phyloP scores from a whole-genome alignment of 257 asterid genomes.

The Solanum etuberosum region DNA sequence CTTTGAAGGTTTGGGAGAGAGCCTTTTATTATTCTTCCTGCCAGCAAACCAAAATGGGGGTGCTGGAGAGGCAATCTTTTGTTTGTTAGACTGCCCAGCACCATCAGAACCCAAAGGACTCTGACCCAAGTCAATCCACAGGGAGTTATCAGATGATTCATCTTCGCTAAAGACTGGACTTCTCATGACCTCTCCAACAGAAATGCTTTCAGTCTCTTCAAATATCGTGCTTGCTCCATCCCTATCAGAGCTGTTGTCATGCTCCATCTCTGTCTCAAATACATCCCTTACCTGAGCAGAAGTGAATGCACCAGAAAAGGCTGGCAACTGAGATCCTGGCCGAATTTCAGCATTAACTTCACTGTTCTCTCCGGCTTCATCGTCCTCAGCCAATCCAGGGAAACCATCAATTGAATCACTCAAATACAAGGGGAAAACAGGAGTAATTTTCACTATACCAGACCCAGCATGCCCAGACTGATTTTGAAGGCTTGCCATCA shows the following conservation, averaged over 20 bases:
- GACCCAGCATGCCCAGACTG: constrained; percentile 94
- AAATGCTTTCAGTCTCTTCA: constrained; percentile 85
- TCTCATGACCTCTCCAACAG: constrained; percentile 91
- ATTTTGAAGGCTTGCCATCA: constrained; percentile 81
- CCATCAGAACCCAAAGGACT: constrained; percentile 69
- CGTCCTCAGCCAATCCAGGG: constrained; percentile 72
- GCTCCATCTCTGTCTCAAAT: constrained; percentile 86
- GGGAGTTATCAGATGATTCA: constrained; percentile 86
- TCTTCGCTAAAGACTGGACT: constrained; percentile 97
- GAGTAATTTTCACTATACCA: constrained; percentile 89
- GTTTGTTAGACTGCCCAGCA: constrained; percentile 46
- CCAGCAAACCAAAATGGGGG: constrained; percentile 89
- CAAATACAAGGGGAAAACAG: constrained; percentile 77
- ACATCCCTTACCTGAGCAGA: constrained; percentile 96
- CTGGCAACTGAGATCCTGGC: constrained; percentile 72
- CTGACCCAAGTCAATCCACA: constrained; percentile 98
- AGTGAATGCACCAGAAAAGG: constrained; percentile 98
- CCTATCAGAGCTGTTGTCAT: constrained; percentile 76
- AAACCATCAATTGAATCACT: constrained; percentile 89
- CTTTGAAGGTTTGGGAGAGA: constrained; percentile 63
- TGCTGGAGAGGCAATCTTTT: constrained; percentile 51
- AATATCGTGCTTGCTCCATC: constrained; percentile 94
- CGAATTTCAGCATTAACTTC: constrained; percentile 47
- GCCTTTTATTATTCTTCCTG: constrained; percentile 44
- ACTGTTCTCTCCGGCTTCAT: constrained; percentile 43